These are phyloP conservation scores for Lachancea thermotolerans DNA, from an alignment of 805 yeast species.

Conservation along the genomic window DNA sequence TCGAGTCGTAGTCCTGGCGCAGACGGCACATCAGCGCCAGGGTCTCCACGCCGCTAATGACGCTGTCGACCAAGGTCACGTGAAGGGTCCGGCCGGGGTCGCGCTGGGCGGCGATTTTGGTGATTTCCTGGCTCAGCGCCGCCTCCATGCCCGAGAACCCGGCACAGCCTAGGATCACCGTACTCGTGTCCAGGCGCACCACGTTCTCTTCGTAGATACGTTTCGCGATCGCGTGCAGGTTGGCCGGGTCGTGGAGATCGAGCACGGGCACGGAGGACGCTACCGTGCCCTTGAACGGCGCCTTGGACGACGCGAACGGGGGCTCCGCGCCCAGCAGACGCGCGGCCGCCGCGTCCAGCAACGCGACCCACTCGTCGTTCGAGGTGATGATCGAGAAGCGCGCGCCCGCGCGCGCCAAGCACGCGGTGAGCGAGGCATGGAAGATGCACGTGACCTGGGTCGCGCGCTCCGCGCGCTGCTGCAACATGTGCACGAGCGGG, in stretches of 20 bases:
- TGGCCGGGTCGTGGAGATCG: constrained; percentile 13
- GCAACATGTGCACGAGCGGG: constrained; percentile 16
- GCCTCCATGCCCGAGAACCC: constrained; percentile 22
- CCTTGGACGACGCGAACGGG: constrained; percentile 11
- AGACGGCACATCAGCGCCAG: constrained; percentile 3
- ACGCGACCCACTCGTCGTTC: constrained; percentile 21
- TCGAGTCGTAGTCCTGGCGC: not conserved
- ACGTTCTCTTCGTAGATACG: constrained; percentile 16
- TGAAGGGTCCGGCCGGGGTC: constrained; percentile 1
- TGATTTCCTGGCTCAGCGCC: constrained; percentile 1
- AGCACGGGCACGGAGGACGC: constrained; percentile 19
- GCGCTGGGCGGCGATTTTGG: constrained; percentile 1
- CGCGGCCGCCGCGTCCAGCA: constrained; percentile 15
- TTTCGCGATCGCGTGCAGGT: constrained; percentile 12
- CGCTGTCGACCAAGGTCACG: constrained; percentile 8
- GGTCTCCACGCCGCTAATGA: constrained; percentile 6
- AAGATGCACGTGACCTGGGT: constrained; percentile 17
- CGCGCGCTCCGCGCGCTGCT: constrained; percentile 6
- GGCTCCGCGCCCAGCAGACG: constrained; percentile 5
- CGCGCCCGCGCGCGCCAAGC: constrained; percentile 10
- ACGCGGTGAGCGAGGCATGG: constrained; percentile 14
- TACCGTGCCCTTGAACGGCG: constrained; percentile 25
- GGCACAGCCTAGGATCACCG: constrained; percentile 24
- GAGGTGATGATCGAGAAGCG: constrained; percentile 23
- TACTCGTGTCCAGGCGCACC: constrained; percentile 9